A percentile compares a stretch with the other conserved stretches of the same genome.
These are phyloP conservation scores for Ajuga chamaepitys DNA, from an alignment of 257 asterid genomes.

Conservation along the genomic window DNA sequence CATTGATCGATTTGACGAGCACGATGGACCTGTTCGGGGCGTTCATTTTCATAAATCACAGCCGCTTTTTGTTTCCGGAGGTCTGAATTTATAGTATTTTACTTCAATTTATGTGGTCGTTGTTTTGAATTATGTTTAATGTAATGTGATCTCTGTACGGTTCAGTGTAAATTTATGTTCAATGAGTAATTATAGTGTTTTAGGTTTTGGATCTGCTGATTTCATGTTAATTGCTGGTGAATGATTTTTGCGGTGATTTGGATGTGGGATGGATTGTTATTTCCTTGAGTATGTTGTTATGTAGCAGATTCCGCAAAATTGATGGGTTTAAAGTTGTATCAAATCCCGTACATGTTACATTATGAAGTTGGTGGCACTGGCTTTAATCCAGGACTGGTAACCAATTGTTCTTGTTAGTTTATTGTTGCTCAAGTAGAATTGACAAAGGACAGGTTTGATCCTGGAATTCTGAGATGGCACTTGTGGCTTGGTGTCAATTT, in stretches of 20 bases:
- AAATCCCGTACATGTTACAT: neutral
- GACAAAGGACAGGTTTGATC: neutral
- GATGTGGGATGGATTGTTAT: no score
- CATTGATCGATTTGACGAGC: neutral
- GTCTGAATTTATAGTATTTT: constrained; percentile 19
- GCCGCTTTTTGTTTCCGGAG: constrained; percentile 95
- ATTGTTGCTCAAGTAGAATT: neutral
- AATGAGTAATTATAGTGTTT: neutral
- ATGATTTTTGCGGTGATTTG: neutral
- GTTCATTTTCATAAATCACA: constrained; percentile 87
- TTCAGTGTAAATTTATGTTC: neutral
- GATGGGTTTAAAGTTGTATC: neutral
- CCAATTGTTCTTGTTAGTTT: neutral
- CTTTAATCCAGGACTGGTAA: neutral
- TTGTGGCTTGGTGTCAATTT: neutral
- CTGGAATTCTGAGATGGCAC: neutral
- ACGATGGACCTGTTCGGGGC: constrained; percentile 90
- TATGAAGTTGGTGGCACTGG: neutral
- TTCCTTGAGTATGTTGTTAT: neutral
- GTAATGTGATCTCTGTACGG: constrained; percentile 15
- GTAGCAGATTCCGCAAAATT: neutral
- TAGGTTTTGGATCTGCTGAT: constrained; percentile 24
- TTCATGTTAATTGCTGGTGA: neutral
- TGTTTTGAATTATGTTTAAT: neutral
- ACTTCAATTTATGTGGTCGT: neutral